phyloP scores from a whole-genome alignment of 2,329 filamentous ascomycete species.

The Aspergillus caelatus region DNA sequence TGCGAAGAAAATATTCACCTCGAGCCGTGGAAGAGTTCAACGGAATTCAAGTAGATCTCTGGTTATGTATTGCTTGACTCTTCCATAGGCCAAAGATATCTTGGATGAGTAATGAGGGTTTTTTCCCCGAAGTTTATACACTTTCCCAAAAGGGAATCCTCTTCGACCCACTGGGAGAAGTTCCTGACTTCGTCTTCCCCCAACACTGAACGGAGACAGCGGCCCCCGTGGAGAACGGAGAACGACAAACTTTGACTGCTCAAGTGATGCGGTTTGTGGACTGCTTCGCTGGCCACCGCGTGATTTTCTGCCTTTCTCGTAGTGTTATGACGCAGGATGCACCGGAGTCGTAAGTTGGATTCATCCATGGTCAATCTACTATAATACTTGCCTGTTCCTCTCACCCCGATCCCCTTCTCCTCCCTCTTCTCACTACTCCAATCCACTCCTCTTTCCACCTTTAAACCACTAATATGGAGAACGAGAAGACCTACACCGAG shows the following conservation, averaged over 20 bases:
- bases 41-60: neutral
- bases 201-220: neutral
- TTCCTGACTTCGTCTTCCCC: neutral
- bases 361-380: neutral
- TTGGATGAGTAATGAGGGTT: neutral
- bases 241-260: conserved; percentile 3
- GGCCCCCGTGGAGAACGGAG: conserved; percentile 1
- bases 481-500: conserved; percentile 24
- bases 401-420: conserved; percentile 6
- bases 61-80: neutral
- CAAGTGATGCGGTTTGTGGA: conserved; percentile 2
- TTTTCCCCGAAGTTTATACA: neutral
- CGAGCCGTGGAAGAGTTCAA: neutral
- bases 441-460: neutral
- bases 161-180: conserved; percentile 1
- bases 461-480: conserved; percentile 23
- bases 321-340: conserved; percentile 4
- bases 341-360: neutral
- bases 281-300: conserved; percentile 1
- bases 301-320: neutral
- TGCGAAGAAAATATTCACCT: neutral
- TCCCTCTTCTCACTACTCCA: neutral
- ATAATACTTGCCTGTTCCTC: neutral
- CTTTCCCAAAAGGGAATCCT: neutral
- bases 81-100: neutral